Evolutionary conservation across 2,329 filamentous ascomycete genomes (phyloP).

Genomic region (Talaromyces islandicus): DNA sequence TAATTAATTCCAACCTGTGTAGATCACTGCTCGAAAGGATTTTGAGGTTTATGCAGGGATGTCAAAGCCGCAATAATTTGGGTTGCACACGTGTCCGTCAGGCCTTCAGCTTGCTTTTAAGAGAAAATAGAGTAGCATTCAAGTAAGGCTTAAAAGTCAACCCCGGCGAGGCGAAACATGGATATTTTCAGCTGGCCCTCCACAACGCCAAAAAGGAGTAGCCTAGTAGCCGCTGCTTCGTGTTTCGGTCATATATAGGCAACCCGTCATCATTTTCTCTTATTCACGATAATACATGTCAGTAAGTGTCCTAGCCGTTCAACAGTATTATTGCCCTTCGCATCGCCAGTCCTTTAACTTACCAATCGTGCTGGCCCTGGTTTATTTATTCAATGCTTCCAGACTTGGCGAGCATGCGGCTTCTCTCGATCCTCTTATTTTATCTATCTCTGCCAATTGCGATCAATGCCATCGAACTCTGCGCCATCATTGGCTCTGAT

Average conservation of each 20-base stretch:
- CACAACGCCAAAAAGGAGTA: background rate
- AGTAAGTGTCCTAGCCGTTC: background rate
- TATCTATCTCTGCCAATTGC: background rate
- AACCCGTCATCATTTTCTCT: background rate
- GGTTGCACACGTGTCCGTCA: too few species aligned
- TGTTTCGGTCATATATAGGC: background rate
- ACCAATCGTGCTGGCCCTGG: background rate
- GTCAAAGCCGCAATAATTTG: too few species aligned
- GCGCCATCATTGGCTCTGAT: background rate
- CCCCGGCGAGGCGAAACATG: too few species aligned
- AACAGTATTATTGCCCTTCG: background rate
- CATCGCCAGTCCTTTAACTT: background rate
- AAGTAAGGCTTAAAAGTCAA: too few species aligned
- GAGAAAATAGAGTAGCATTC: too few species aligned
- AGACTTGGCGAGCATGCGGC: background rate
- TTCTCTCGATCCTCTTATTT: background rate
- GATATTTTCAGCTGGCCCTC: too few species aligned
- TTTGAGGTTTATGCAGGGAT: too few species aligned
- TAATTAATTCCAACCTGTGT: too few species aligned
- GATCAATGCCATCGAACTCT: background rate
- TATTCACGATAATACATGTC: background rate
- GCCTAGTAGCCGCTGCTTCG: background rate
- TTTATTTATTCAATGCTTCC: background rate
- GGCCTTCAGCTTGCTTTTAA: too few species aligned
- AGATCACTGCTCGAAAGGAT: too few species aligned